Percentiles rank a stretch among this genome's conserved stretches.
phyloP scores from a whole-genome alignment of 805 yeast genomes.

The Candida tallmaniae region DNA sequence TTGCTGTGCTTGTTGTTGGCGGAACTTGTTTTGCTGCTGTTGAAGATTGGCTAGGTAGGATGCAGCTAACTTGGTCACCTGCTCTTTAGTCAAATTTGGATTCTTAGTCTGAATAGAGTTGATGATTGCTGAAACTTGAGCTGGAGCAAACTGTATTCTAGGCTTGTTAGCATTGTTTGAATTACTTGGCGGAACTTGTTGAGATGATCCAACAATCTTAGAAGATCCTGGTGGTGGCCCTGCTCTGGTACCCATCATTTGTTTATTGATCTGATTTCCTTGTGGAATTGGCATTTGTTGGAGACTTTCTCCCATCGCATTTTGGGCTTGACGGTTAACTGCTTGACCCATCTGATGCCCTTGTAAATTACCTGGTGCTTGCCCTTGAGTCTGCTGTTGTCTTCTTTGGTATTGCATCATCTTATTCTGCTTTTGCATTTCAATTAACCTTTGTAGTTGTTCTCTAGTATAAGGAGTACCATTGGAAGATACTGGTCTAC shows the following conservation, averaged over 20 bases:
- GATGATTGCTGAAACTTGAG: slow-evolving; percentile 62
- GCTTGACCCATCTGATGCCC: not conserved
- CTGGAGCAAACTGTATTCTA: slow-evolving; percentile 47
- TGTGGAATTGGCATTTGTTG: not conserved
- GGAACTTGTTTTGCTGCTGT: slow-evolving; percentile 40
- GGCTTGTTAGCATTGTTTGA: slow-evolving; percentile 17
- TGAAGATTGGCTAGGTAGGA: slow-evolving; percentile 56
- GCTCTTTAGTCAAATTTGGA: slow-evolving; percentile 58
- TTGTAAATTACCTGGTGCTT: not conserved
- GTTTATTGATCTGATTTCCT: slow-evolving; percentile 2
- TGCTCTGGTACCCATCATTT: slow-evolving; percentile 15
- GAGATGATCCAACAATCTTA: slow-evolving; percentile 2
- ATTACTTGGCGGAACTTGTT: slow-evolving; percentile 15
- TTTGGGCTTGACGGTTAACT: not conserved
- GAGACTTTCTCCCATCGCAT: not conserved
- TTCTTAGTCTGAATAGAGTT: slow-evolving; percentile 62
- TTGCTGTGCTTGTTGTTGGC: slow-evolving; percentile 22
- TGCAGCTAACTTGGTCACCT: slow-evolving; percentile 63
- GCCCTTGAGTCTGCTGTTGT: slow-evolving; percentile 9
- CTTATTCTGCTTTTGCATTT: slow-evolving; percentile 47
- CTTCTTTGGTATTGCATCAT: slow-evolving; percentile 42
- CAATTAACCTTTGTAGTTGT: slow-evolving; percentile 55
- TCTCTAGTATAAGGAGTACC: slow-evolving; percentile 58
- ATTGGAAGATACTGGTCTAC: slow-evolving; percentile 43
- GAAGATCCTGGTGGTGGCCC: slow-evolving; percentile 3